phyloP scores from a whole-genome alignment of 179 eudicot species.

The Silene vulgaris region DNA sequence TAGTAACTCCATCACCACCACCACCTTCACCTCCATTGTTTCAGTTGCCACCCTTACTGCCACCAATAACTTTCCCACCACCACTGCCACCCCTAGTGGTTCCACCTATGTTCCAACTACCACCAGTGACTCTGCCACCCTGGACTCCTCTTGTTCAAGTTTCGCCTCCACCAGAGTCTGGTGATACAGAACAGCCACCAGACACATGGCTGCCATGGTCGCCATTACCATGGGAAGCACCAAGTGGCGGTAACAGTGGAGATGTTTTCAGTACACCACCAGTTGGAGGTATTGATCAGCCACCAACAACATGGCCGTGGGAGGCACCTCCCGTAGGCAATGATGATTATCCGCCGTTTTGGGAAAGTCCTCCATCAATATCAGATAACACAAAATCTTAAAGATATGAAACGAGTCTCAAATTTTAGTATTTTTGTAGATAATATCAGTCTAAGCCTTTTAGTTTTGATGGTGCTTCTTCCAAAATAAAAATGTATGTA shows the following conservation, averaged over 20 bases:
- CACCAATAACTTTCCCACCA: constrained; percentile 19
- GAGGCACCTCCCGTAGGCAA: constrained; percentile 17
- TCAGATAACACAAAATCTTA: background rate
- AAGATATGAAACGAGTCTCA: background rate
- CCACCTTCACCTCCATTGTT: constrained; percentile 20
- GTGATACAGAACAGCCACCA: constrained; percentile 17
- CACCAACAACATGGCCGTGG: constrained; percentile 30
- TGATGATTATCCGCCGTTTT: constrained; percentile 8
- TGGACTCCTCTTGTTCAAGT: constrained; percentile 18
- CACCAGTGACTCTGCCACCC: constrained; percentile 18
- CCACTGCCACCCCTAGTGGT: constrained; percentile 13
- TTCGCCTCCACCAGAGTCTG: constrained; percentile 19
- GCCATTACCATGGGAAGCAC: constrained; percentile 23
- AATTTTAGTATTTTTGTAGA: constrained; percentile 4
- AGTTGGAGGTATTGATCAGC: constrained; percentile 15
- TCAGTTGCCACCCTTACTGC: constrained; percentile 14
- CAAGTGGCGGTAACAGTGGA: background rate
- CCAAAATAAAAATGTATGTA: background rate
- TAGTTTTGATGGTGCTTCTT: background rate
- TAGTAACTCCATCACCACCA: constrained; percentile 14
- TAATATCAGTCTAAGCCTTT: constrained; percentile 6
- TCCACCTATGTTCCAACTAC: constrained; percentile 16
- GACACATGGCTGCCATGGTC: constrained; percentile 25
- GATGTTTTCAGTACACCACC: constrained; percentile 17
- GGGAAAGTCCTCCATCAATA: constrained; percentile 7